A percentile compares a stretch with the other conserved stretches of the same genome.
Conservation (phyloP, 176 grass and related monocot genomes). For the Raddia guianensis region DNA sequence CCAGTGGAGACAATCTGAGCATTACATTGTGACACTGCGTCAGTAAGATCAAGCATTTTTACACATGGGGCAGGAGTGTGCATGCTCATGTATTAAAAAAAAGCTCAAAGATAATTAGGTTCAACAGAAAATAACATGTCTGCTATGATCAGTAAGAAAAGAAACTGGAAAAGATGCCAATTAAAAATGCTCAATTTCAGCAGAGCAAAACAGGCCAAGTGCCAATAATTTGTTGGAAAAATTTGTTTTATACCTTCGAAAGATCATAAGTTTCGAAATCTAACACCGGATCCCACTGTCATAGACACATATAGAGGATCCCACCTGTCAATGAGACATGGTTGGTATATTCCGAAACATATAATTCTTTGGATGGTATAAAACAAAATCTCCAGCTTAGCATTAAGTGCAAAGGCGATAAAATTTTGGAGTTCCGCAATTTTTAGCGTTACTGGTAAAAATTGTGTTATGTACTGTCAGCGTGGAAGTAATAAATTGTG, state of each 20-base stretch:
- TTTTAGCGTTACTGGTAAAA: neutral
- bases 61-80: neutral
- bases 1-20: conserved; percentile 90
- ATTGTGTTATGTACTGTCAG: conserved; percentile 6
- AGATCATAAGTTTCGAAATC: too few relatives aligned
- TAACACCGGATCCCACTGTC: too few relatives aligned
- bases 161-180: neutral
- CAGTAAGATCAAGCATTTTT: conserved; percentile 15
- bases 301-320: too few relatives aligned
- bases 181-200: conserved; percentile 2
- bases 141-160: neutral
- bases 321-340: too few relatives aligned
- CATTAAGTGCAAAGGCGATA: neutral
- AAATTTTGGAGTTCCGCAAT: neutral
- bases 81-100: neutral
- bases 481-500: neutral
- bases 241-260: too few relatives aligned
- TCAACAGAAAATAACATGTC: neutral
- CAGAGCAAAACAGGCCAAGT: neutral
- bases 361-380: too few relatives aligned
- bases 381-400: neutral
- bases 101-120: neutral
- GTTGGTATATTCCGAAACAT: too few relatives aligned
- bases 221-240: neutral
- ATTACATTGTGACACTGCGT: neutral